A percentile compares a stretch with the other conserved stretches of the same genome.
These are phyloP conservation scores for Cercis canadensis DNA, from an alignment of 306 rosid genomes.

Conservation along the genomic window DNA sequence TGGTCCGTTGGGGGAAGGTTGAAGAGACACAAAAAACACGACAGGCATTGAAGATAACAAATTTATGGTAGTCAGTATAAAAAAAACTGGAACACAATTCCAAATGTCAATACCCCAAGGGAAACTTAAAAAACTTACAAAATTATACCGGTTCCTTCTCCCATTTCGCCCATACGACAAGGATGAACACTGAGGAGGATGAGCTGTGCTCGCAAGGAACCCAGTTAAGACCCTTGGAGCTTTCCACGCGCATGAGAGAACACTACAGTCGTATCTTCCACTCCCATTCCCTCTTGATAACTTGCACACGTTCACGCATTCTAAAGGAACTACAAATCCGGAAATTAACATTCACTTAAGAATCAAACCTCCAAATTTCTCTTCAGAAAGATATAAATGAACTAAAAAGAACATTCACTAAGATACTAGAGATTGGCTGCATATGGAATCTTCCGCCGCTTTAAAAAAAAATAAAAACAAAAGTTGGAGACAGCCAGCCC, in stretches of 20 bases:
- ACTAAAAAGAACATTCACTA: not conserved
- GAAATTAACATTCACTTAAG: slow-evolving; percentile 6
- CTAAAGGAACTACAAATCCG: slow-evolving; percentile 79
- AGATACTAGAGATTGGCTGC: not conserved
- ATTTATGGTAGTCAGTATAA: not conserved
- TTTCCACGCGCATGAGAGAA: slow-evolving; percentile 87
- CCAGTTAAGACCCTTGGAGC: slow-evolving; percentile 95
- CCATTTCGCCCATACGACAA: slow-evolving; percentile 47
- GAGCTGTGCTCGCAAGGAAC: slow-evolving; percentile 90
- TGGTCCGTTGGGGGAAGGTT: too few relatives aligned
- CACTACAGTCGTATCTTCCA: slow-evolving; percentile 82
- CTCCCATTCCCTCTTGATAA: slow-evolving; percentile 73
- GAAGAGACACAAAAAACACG: too few relatives aligned
- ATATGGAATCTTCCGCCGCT: not conserved
- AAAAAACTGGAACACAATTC: not conserved
- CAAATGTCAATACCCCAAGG: slow-evolving; percentile 38
- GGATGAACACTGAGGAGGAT: slow-evolving; percentile 57
- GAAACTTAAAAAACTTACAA: slow-evolving; percentile 67
- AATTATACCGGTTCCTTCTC: slow-evolving; percentile 67
- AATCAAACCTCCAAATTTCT: slow-evolving; percentile 41
- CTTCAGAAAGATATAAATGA: not conserved
- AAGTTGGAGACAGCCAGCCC: slow-evolving; percentile 25
- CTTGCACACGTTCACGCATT: slow-evolving; percentile 88
- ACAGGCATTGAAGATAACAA: not conserved
- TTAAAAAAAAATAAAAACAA: slow-evolving; percentile 2